Percentiles rank a stretch among this genome's conserved stretches.
Evolutionary conservation across 108 stramenopile species (phyloP).

Genomic region (Nitzschia sp.): DNA sequence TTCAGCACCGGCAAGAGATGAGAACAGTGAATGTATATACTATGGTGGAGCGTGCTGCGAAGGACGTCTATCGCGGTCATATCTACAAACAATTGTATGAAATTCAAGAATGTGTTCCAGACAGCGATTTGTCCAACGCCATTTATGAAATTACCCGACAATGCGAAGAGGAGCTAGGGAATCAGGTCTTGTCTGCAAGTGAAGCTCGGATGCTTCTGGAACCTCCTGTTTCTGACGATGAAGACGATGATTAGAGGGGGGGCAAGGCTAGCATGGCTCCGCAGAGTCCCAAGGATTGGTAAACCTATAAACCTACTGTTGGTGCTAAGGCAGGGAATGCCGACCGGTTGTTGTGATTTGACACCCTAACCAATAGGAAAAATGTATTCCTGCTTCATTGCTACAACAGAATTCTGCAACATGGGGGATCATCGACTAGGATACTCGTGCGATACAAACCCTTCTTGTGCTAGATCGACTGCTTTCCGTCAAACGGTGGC

Average conservation of each 20-base stretch:
- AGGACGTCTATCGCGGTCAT: slow-evolving; percentile 5
- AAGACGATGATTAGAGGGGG: not conserved
- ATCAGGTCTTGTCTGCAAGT: not conserved
- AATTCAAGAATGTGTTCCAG: not conserved
- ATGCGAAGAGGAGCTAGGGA: slow-evolving; percentile 6
- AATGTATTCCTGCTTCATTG: too few relatives aligned
- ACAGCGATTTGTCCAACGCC: not conserved
- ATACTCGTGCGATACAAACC: too few relatives aligned
- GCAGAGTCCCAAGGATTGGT: too few relatives aligned
- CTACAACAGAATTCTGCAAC: too few relatives aligned
- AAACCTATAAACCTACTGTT: too few relatives aligned
- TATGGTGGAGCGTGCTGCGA: slow-evolving; percentile 3
- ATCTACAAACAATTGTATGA: slow-evolving; percentile 4
- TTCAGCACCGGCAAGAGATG: slow-evolving; percentile 4
- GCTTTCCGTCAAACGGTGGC: too few relatives aligned
- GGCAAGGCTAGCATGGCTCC: too few relatives aligned
- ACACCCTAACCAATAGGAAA: too few relatives aligned
- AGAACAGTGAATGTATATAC: not conserved
- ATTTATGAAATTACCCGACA: not conserved
- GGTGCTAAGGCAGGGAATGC: too few relatives aligned
- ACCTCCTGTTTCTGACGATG: not conserved
- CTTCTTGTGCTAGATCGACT: too few relatives aligned
- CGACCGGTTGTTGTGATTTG: too few relatives aligned
- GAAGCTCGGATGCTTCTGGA: not conserved
- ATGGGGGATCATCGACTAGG: too few relatives aligned